Conservation (phyloP, 345 rosid genomes). For the Pistacia integerrima region DNA sequence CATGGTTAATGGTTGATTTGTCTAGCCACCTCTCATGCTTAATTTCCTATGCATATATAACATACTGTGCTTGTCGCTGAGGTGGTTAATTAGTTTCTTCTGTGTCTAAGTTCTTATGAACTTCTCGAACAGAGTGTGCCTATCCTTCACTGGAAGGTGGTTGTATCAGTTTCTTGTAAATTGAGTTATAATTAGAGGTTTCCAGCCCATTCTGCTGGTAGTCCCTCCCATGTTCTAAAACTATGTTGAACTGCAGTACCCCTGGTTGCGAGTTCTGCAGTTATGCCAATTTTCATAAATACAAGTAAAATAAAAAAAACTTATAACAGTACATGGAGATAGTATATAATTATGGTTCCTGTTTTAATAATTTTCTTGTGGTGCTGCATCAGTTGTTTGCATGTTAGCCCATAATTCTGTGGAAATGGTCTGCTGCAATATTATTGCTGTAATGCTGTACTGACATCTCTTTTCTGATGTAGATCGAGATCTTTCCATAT, state of each 20-base stretch:
- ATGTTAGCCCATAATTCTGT: background rate
- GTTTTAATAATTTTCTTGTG: background rate
- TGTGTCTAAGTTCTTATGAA: background rate
- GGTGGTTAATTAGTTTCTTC: no score
- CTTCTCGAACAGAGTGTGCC: background rate
- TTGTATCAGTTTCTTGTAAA: background rate
- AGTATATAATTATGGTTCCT: background rate
- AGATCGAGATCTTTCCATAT: conserved; percentile 90
- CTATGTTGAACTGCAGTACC: background rate
- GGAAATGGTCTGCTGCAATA: background rate
- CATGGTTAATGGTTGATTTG: no score
- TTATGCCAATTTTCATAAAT: background rate
- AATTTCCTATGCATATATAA: no score
- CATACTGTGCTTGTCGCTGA: no score
- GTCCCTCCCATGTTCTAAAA: background rate
- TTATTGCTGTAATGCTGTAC: background rate
- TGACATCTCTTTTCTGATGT: conserved; percentile 38
- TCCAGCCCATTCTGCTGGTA: background rate
- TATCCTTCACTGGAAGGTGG: background rate
- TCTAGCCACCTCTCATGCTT: no score
- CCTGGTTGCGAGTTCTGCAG: background rate
- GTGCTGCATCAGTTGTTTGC: background rate
- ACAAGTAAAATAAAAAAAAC: background rate
- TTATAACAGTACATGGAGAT: background rate
- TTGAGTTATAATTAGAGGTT: background rate